Conservation (phyloP, 2,329 filamentous ascomycete species). For the Juglanconis sp. region DNA sequence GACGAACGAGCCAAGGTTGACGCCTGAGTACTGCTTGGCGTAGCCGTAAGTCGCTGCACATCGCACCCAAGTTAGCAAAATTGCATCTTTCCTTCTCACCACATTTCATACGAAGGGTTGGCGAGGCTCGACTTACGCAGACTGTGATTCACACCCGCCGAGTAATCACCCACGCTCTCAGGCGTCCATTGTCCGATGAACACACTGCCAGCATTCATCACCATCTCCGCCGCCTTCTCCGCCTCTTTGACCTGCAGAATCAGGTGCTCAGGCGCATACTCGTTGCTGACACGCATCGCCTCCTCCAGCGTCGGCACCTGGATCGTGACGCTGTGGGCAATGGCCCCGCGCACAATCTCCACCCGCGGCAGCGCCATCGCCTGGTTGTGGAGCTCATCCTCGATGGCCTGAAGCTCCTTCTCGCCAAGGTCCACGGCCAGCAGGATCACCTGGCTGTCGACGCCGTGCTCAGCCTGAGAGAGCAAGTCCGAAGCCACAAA, state of each 20-base stretch:
- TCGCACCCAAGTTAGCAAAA: neutral
- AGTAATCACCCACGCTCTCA: conserved; percentile 97
- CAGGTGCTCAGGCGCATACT: conserved; percentile 93
- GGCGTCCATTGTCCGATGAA: conserved; percentile 97
- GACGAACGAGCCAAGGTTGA: conserved; percentile 92
- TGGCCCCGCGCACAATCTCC: conserved; percentile 86
- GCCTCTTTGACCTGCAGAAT: conserved; percentile 86
- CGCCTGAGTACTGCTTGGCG: conserved; percentile 96
- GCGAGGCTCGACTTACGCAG: conserved; percentile 67
- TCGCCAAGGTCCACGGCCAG: conserved; percentile 80
- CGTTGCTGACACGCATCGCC: conserved; percentile 80
- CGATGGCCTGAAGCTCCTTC: conserved; percentile 72
- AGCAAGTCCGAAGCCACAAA: conserved; percentile 95
- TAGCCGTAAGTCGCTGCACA: conserved; percentile 87
- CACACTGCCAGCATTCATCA: conserved; percentile 92
- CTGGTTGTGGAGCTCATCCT: conserved; percentile 86
- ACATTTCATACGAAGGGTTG: neutral
- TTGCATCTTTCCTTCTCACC: conserved; percentile 1
- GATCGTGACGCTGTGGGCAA: conserved; percentile 88
- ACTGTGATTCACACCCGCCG: conserved; percentile 95
- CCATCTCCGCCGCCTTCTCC: conserved; percentile 68
- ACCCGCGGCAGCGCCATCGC: conserved; percentile 84
- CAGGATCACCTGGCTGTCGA: conserved; percentile 91
- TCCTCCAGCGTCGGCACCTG: conserved; percentile 67
- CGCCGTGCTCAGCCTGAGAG: conserved; percentile 93